These are phyloP conservation scores for Fusarium praegraminearum DNA, from an alignment of 2,329 filamentous ascomycete species.

Conservation along the genomic window DNA sequence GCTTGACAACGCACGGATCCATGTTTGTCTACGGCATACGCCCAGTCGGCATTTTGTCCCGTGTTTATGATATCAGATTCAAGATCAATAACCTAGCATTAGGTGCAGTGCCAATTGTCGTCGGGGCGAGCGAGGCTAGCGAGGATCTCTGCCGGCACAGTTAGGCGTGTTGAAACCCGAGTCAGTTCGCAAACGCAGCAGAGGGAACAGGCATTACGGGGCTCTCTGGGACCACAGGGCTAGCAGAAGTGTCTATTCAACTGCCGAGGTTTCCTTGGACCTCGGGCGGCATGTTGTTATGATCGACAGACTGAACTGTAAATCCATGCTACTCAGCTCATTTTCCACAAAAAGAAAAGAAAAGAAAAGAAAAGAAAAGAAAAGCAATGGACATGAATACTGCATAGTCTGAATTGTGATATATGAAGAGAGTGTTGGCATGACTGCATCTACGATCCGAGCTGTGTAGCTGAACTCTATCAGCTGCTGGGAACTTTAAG, in stretches of 20 bases:
- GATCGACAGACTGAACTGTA: slow-evolving; percentile 20
- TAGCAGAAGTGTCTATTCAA: slow-evolving; percentile 6
- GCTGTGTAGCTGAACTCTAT: slow-evolving; percentile 13
- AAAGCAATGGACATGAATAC: no score
- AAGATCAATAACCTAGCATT: slow-evolving; percentile 3
- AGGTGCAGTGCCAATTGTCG: neutral
- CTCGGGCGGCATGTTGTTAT: slow-evolving; percentile 23
- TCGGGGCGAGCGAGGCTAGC: neutral
- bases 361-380: neutral
- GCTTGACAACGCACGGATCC: slow-evolving; percentile 22
- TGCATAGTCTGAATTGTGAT: neutral
- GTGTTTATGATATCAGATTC: slow-evolving; percentile 17
- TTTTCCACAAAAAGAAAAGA: neutral
- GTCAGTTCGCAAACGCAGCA: neutral
- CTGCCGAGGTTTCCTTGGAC: slow-evolving; percentile 20
- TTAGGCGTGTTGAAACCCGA: neutral
- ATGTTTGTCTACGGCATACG: slow-evolving; percentile 6
- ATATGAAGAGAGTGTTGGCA: slow-evolving; percentile 8
- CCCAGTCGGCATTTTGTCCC: slow-evolving; percentile 15
- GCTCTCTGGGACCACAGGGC: neutral
- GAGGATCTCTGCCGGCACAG: neutral
- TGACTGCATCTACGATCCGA: neutral
- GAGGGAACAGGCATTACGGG: neutral
- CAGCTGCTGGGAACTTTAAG: neutral
- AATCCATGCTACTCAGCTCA: slow-evolving; percentile 3